Percentiles rank a stretch among this genome's conserved stretches.
phyloP scores from a whole-genome alignment of 75 land plant genomes.

The Pinus albicaulis region DNA sequence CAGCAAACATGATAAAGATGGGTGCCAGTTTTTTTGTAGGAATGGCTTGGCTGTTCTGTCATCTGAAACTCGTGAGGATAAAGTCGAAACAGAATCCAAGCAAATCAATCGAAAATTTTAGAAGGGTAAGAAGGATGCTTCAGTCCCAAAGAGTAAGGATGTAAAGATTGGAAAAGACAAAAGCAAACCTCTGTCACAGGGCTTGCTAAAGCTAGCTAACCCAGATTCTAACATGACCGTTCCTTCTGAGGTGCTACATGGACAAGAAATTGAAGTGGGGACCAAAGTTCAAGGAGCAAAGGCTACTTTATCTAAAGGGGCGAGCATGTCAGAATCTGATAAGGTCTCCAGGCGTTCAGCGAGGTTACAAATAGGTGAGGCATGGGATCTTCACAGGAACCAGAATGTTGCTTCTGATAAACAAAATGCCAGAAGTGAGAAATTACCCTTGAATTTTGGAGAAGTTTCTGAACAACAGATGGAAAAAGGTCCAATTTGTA shows the following conservation, averaged over 20 bases:
- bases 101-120: too few species aligned
- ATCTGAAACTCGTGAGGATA: too few species aligned
- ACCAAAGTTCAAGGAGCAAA: not conserved
- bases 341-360: not conserved
- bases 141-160: too few species aligned
- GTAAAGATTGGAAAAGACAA: too few species aligned
- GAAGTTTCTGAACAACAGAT: conserved; percentile 8
- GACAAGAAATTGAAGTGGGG: not conserved
- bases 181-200: conserved; percentile 5
- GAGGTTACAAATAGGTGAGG: not conserved
- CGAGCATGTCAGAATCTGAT: not conserved
- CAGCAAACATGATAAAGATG: conserved; percentile 31
- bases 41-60: not conserved
- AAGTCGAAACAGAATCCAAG: too few species aligned
- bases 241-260: not conserved
- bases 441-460: not conserved
- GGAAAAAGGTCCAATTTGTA: not conserved
- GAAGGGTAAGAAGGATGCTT: too few species aligned
- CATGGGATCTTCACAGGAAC: not conserved
- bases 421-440: not conserved
- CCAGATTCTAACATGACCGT: not conserved
- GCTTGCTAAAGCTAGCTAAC: not conserved
- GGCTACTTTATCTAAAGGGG: not conserved
- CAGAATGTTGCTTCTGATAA: not conserved
- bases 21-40: conserved; percentile 22